A percentile compares a stretch with the other conserved stretches of the same genome.
phyloP scores from a whole-genome alignment of 2,329 filamentous ascomycete species.

The Monilinia vaccinii-corymbosi region DNA sequence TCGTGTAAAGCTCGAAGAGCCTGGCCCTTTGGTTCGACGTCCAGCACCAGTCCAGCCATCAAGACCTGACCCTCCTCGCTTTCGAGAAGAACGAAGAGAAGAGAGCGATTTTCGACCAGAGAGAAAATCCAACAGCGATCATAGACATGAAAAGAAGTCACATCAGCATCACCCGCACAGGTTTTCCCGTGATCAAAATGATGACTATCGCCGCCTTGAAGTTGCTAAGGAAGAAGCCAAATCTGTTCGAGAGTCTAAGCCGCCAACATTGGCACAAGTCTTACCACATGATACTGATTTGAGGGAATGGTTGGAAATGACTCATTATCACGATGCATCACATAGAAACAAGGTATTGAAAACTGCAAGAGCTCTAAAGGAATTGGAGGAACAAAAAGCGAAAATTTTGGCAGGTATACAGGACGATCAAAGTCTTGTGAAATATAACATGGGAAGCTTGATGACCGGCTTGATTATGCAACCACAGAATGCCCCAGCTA shows the following conservation, averaged over 20 bases:
- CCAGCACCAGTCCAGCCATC: conserved; percentile 6
- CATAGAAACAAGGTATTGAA: conserved; percentile 28
- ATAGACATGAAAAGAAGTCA: conserved; percentile 16
- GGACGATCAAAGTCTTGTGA: conserved; percentile 13
- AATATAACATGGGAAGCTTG: conserved; percentile 1
- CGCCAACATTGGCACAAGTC: conserved; percentile 21
- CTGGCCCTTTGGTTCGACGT: conserved; percentile 13
- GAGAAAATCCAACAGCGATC: conserved; percentile 11
- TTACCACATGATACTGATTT: conserved; percentile 27
- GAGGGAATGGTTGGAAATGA: conserved; percentile 31
- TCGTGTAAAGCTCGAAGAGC: conserved; percentile 12
- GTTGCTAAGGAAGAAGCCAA: conserved; percentile 15
- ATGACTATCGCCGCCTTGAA: conserved; percentile 13
- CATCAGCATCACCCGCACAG: conserved; percentile 12
- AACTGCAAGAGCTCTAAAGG: conserved; percentile 1
- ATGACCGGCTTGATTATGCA: background rate
- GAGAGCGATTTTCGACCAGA: conserved; percentile 17
- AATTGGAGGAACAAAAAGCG: conserved; percentile 28
- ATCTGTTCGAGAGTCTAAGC: conserved; percentile 12
- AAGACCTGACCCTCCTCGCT: conserved; percentile 7
- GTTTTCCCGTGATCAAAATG: conserved; percentile 18
- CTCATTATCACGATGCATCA: conserved; percentile 29
- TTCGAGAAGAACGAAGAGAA: conserved; percentile 18
- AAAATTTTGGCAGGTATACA: conserved; percentile 26
- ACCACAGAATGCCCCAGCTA: background rate